phyloP scores from a whole-genome alignment of 2,329 filamentous ascomycete genomes.

The Sarocladium strictum region DNA sequence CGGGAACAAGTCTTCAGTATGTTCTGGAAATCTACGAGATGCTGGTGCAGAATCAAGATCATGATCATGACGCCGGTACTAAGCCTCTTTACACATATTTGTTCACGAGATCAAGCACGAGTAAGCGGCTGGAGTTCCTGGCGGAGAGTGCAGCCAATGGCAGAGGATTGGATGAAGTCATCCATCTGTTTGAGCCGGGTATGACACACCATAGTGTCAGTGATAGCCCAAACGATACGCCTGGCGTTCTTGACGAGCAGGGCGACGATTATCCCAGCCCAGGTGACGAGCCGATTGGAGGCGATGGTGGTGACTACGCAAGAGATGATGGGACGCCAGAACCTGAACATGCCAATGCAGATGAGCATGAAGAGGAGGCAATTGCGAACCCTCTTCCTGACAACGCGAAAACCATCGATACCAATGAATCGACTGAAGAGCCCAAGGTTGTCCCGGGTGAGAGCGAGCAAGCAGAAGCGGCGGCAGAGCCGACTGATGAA shows the following conservation, averaged over 20 bases:
- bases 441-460: neutral
- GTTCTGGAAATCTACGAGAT: slow-evolving; percentile 37
- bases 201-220: slow-evolving; percentile 18
- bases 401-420: no score
- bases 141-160: slow-evolving; percentile 36
- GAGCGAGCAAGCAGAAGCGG: neutral
- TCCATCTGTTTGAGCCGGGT: slow-evolving; percentile 29
- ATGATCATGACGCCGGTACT: slow-evolving; percentile 21
- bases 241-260: neutral
- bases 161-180: slow-evolving; percentile 34
- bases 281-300: slow-evolving; percentile 4
- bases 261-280: slow-evolving; percentile 8
- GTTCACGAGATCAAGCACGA: slow-evolving; percentile 32
- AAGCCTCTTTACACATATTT: slow-evolving; percentile 36
- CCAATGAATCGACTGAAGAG: neutral
- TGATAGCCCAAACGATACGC: slow-evolving; percentile 16
- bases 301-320: slow-evolving; percentile 7
- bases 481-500: neutral
- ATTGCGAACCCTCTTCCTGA: no score
- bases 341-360: neutral
- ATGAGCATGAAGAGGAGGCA: neutral
- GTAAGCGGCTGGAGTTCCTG: slow-evolving; percentile 32
- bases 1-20: slow-evolving; percentile 32
- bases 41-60: slow-evolving; percentile 37
- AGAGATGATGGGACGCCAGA: neutral